Evolutionary conservation across 2,329 filamentous ascomycete species (phyloP), one percentile per base, ranked within the genome.

Genomic region (Aspergillus intermedius): DNA sequence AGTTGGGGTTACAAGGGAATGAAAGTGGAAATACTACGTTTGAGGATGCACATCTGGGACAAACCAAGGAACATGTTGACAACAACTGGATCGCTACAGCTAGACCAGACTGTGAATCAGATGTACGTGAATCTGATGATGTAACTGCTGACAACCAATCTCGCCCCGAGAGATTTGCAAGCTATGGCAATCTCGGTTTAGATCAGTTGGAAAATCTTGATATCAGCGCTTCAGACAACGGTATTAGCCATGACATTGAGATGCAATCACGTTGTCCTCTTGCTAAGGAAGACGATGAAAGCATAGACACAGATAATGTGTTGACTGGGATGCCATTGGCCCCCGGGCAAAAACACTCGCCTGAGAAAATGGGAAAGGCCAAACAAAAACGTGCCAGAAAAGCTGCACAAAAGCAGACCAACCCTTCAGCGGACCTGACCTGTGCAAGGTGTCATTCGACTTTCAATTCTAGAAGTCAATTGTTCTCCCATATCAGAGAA

Each of bases 401-500:
- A 54, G 74, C 73, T 12, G 74, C 74, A 4, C 64, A 67, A 48
- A 52, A 60, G 25, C 49, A 57, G 19, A 52, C 52, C 4, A 56
- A 49, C 41, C 55, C 57, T 17, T 25, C 54, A 15, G 39, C 50
- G 4, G 56, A 82, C 25, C 79, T 88, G 46, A 84, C 84, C 59
- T 97, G 93, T 63, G 79, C 86, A 2, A 80, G 83, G 4, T 97
- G 93, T 68, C 79, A 82, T 56, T 88, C 87, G 56, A 78, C 72
- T 0, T 98, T 97, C 71, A 81, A 79, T 0, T 88, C 85, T 1
- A 84, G 82, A 56, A 86, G 80, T 5, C 83, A 82, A 55, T 69
- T 94, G 15, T 91, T 91, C 64, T 74, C 79, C 46, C 89, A 94
- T 65, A 76, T 93, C 49, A 80, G 81, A 53, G 78, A 83, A 8